Conservation (phyloP, 164 flowering plant species). For the Piper longum region DNA sequence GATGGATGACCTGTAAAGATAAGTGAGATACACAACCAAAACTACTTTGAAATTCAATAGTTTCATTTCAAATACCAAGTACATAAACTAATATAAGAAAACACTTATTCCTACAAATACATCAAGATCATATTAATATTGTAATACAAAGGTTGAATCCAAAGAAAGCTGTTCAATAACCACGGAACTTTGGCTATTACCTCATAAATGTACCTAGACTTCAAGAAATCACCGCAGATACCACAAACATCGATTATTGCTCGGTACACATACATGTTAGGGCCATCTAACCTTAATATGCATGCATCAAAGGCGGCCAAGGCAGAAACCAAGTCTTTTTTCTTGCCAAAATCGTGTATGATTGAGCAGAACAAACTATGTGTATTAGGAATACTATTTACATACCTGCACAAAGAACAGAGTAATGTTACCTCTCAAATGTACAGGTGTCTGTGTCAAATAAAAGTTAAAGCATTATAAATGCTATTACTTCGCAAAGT, state of each 20-base stretch:
- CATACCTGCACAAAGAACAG: constrained; percentile 38
- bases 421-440: not conserved
- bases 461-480: too few species aligned
- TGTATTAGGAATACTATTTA: constrained; percentile 38
- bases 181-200: constrained; percentile 20
- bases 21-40: not conserved
- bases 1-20: not conserved
- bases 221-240: constrained; percentile 48
- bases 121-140: too few species aligned
- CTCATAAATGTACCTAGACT: constrained; percentile 71
- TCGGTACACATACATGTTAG: constrained; percentile 69
- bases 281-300: constrained; percentile 28
- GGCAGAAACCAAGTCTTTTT: constrained; percentile 54
- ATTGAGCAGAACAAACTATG: constrained; percentile 37
- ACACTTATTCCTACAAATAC: not conserved
- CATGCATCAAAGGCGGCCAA: constrained; percentile 53
- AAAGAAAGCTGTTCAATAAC: not conserved
- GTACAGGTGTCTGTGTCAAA: not conserved
- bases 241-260: constrained; percentile 82
- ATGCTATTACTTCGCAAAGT: too few species aligned
- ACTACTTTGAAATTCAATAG: not conserved
- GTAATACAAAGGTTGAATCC: not conserved
- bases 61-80: not conserved
- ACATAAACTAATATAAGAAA: not conserved
- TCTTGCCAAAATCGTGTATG: constrained; percentile 71